These are phyloP conservation scores for Penicillium atrosanguineum DNA, from an alignment of 495 filamentous ascomycete genomes.

Conservation along the genomic window DNA sequence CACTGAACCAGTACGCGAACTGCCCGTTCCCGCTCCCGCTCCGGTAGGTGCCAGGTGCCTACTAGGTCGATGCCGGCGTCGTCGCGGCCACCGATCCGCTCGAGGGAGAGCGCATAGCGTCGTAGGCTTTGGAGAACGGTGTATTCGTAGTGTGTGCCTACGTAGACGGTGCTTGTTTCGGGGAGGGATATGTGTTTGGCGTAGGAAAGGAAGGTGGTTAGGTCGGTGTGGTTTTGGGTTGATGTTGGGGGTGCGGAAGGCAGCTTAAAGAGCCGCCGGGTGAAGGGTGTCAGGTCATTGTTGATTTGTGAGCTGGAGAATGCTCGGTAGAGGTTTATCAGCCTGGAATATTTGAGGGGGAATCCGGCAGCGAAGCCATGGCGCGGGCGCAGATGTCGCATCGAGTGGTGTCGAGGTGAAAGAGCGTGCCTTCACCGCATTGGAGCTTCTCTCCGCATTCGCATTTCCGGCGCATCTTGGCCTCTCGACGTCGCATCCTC, in stretches of 20 bases:
- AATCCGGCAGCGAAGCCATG: slow-evolving; percentile 17
- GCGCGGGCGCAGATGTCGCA: slow-evolving; percentile 17
- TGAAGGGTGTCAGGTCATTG: slow-evolving; percentile 31
- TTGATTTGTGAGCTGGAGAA: slow-evolving; percentile 16
- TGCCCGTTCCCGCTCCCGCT: slow-evolving; percentile 34
- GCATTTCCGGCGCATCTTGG: slow-evolving; percentile 20
- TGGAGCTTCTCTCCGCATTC: slow-evolving; percentile 32
- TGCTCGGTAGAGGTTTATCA: slow-evolving; percentile 4
- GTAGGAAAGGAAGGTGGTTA: slow-evolving; percentile 70
- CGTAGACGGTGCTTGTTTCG: slow-evolving; percentile 35
- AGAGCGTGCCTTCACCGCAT: slow-evolving; percentile 22
- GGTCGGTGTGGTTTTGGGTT: slow-evolving; percentile 59
- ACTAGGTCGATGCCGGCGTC: slow-evolving; percentile 85
- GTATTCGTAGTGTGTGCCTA: slow-evolving; percentile 68
- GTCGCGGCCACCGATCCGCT: slow-evolving; percentile 67
- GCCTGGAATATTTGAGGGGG: not conserved
- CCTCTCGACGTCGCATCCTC: slow-evolving; percentile 2
- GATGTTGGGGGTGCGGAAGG: slow-evolving; percentile 39
- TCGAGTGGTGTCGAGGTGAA: slow-evolving; percentile 14
- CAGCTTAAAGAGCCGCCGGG: slow-evolving; percentile 42
- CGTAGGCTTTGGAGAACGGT: slow-evolving; percentile 62
- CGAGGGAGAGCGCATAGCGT: slow-evolving; percentile 61
- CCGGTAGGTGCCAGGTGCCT: slow-evolving; percentile 71
- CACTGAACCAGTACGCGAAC: slow-evolving; percentile 76
- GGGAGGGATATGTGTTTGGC: slow-evolving; percentile 49